These are phyloP conservation scores for Tolypocladium paradoxum DNA, from an alignment of 2,329 filamentous ascomycete genomes.

Conservation along the genomic window DNA sequence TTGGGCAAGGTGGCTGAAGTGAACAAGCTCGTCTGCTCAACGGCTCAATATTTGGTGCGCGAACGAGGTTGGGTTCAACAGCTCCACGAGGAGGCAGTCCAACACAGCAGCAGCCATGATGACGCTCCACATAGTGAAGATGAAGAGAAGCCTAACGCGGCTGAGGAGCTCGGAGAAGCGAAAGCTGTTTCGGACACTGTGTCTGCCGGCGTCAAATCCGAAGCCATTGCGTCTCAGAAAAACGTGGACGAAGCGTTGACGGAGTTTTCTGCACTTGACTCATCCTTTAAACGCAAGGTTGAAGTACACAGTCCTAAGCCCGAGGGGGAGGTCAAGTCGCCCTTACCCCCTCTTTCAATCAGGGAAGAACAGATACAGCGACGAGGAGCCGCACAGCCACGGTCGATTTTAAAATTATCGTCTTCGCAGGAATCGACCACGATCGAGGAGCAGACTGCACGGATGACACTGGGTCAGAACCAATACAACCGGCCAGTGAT, in stretches of 20 bases:
- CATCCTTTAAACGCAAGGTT: constrained; percentile 16
- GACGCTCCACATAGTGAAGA: neutral
- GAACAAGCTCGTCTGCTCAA: constrained; percentile 16
- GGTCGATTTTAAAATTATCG: constrained; percentile 23
- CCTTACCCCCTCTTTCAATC: constrained; percentile 18
- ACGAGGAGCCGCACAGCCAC: constrained; percentile 16
- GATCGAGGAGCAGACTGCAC: neutral
- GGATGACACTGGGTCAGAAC: constrained; percentile 7
- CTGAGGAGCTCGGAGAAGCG: neutral
- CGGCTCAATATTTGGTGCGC: constrained; percentile 14
- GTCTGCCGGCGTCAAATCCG: neutral
- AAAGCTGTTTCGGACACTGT: neutral
- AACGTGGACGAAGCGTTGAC: neutral
- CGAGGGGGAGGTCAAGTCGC: constrained; percentile 3
- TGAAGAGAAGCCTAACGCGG: neutral
- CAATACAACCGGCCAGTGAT: constrained; percentile 13
- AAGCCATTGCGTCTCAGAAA: neutral
- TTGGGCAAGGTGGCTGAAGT: constrained; percentile 16
- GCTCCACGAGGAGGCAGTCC: constrained; percentile 4
- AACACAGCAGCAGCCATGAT: neutral
- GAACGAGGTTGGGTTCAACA: constrained; percentile 20
- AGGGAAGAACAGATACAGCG: constrained; percentile 25
- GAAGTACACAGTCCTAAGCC: constrained; percentile 22
- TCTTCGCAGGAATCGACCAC: constrained; percentile 5
- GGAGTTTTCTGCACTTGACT: neutral